These are phyloP conservation scores for Deuterostichococcus epilithicus DNA, from an alignment of 139 green algal species.

Conservation along the genomic window DNA sequence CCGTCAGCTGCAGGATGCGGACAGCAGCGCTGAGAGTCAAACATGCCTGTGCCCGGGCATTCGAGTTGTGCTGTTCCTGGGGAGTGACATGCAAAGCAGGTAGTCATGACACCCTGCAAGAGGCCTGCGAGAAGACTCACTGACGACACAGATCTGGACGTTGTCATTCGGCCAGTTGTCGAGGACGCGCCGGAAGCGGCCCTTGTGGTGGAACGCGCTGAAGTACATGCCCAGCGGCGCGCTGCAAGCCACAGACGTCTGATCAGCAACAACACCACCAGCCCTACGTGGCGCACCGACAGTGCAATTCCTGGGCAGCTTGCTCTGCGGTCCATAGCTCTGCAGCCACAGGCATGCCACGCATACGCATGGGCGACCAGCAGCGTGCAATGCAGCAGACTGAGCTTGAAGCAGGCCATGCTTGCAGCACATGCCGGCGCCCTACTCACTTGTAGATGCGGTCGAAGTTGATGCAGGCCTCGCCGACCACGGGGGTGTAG, in stretches of 20 bases:
- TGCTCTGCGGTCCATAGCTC: too few relatives aligned
- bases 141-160: slow-evolving; percentile 56
- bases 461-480: slow-evolving; percentile 78
- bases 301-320: too few relatives aligned
- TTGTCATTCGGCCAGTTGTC: slow-evolving; percentile 46
- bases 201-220: slow-evolving; percentile 37
- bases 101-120: not conserved
- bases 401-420: too few relatives aligned
- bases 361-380: too few relatives aligned
- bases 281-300: too few relatives aligned
- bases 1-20: not conserved
- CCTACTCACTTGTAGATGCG: slow-evolving; percentile 30
- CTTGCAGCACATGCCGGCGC: not conserved
- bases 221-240: slow-evolving; percentile 53
- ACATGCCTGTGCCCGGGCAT: too few relatives aligned
- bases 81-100: too few relatives aligned
- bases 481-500: slow-evolving; percentile 80
- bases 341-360: too few relatives aligned
- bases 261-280: too few relatives aligned
- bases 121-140: slow-evolving; percentile 48
- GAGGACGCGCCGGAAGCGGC: slow-evolving; percentile 35
- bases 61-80: too few relatives aligned
- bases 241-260: too few relatives aligned
- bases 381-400: too few relatives aligned
- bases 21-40: not conserved